These are phyloP conservation scores for Spathaspora sp. DNA, from an alignment of 805 yeast genomes.

Conservation along the genomic window DNA sequence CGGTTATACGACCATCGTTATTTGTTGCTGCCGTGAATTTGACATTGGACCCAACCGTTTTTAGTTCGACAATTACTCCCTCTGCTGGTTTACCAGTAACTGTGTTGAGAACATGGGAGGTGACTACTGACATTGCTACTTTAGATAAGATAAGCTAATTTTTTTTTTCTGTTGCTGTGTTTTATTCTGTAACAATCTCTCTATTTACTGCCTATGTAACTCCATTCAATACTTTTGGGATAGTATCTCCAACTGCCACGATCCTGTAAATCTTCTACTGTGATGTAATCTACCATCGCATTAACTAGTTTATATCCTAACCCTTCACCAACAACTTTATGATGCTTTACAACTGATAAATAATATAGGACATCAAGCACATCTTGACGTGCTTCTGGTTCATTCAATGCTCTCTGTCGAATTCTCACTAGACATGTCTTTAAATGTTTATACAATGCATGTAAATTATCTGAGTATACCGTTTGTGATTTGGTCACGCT, in stretches of 20 bases:
- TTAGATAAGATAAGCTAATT: neutral
- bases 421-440: neutral
- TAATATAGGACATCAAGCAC: conserved; percentile 13
- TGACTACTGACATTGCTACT: conserved; percentile 40
- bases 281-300: conserved; percentile 21
- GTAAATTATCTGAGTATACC: conserved; percentile 15
- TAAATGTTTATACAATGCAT: conserved; percentile 10
- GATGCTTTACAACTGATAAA: conserved; percentile 8
- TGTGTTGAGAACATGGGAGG: conserved; percentile 89
- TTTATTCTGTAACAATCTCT: neutral
- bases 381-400: neutral
- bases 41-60: conserved; percentile 26
- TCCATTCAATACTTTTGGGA: conserved; percentile 15
- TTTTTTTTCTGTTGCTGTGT: neutral
- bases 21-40: conserved; percentile 54
- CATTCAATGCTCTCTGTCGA: neutral
- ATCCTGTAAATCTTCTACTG: conserved; percentile 13
- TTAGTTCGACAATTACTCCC: conserved; percentile 66
- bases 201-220: neutral
- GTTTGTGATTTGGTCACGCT: conserved; percentile 19
- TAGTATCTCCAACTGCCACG: conserved; percentile 23
- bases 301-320: conserved; percentile 18
- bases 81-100: conserved; percentile 78
- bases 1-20: conserved; percentile 77
- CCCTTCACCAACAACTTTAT: conserved; percentile 9